Evolutionary conservation across 352 stramenopile genomes (phyloP).

Genomic region (Globisporangium recalcitrans): DNA sequence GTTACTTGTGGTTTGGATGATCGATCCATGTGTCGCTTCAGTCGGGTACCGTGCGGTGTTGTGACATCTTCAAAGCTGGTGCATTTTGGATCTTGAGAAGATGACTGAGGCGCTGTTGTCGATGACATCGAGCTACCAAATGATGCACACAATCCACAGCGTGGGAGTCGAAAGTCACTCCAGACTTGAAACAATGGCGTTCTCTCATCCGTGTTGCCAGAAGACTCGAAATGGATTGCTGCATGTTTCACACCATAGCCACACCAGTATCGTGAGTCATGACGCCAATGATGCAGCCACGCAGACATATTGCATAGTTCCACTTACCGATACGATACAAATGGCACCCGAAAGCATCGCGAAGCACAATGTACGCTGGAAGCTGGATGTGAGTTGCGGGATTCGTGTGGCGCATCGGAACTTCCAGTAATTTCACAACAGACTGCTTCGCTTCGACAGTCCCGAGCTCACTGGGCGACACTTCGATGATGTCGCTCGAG

Average conservation of each 20-base stretch:
- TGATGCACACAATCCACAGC: constrained; percentile 41
- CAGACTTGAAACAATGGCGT: constrained; percentile 27
- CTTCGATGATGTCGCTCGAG: constrained; percentile 21
- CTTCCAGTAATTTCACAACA: constrained; percentile 5
- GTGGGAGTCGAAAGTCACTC: constrained; percentile 37
- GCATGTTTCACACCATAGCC: constrained; percentile 5
- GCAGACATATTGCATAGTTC: neutral
- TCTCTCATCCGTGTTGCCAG: neutral
- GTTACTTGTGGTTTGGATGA: neutral
- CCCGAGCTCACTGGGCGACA: constrained; percentile 19
- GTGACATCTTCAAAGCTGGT: constrained; percentile 28
- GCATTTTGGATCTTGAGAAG: constrained; percentile 21
- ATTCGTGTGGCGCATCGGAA: constrained; percentile 8
- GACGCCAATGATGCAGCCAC: neutral
- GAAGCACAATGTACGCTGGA: constrained; percentile 40
- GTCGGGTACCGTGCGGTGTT: constrained; percentile 9
- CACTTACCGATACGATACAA: constrained; percentile 53
- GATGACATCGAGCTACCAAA: constrained; percentile 26
- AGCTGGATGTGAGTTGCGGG: constrained; percentile 9
- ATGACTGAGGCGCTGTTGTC: neutral
- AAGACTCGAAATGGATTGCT: constrained; percentile 15
- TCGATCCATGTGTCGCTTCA: constrained; percentile 5
- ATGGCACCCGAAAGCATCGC: constrained; percentile 47
- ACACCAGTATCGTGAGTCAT: constrained; percentile 9
- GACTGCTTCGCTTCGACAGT: constrained; percentile 12